A percentile compares a stretch with the other conserved stretches of the same genome.
phyloP scores from a whole-genome alignment of 1,139 yeast species.

The Pichia sp. region DNA sequence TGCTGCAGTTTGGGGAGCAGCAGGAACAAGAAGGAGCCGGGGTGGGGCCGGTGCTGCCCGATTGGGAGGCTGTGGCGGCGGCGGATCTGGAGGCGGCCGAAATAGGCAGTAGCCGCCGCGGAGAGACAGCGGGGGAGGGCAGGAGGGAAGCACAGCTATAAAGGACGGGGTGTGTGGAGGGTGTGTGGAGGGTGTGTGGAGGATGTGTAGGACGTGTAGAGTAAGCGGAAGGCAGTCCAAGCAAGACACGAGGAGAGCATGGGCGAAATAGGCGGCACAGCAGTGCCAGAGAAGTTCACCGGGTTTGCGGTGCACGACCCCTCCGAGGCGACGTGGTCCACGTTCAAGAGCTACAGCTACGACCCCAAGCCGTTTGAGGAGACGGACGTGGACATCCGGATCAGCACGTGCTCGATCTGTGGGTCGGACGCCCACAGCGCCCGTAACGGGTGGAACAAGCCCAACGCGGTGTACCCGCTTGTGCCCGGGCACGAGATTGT shows the following conservation, averaged over 20 bases:
- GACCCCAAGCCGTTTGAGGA: conserved; percentile 49
- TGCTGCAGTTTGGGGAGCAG: neutral
- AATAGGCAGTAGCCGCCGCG: conserved; percentile 3
- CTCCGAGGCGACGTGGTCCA: conserved; percentile 35
- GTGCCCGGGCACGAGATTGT: conserved; percentile 49
- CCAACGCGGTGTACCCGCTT: conserved; percentile 24
- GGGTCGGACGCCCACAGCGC: conserved; percentile 49
- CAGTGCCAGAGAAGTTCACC: conserved; percentile 35
- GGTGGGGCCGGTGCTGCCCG: neutral
- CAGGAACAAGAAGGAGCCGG: too few relatives aligned
- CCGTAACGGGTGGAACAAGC: conserved; percentile 40
- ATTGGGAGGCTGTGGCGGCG: conserved; percentile 6
- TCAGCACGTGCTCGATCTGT: conserved; percentile 55
- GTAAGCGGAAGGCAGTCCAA: too few relatives aligned
- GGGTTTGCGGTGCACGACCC: conserved; percentile 36
- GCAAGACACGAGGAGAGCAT: too few relatives aligned
- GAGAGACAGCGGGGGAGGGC: too few relatives aligned
- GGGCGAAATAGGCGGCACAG: neutral
- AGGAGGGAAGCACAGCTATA: too few relatives aligned
- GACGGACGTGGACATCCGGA: conserved; percentile 47
- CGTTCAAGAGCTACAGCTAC: conserved; percentile 33
- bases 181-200: too few relatives aligned
- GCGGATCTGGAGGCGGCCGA: neutral
- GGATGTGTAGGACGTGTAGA: too few relatives aligned
- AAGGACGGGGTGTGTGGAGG: too few relatives aligned